phyloP scores from a whole-genome alignment of 345 rosid species.

The Leavenworthia alabamica region DNA sequence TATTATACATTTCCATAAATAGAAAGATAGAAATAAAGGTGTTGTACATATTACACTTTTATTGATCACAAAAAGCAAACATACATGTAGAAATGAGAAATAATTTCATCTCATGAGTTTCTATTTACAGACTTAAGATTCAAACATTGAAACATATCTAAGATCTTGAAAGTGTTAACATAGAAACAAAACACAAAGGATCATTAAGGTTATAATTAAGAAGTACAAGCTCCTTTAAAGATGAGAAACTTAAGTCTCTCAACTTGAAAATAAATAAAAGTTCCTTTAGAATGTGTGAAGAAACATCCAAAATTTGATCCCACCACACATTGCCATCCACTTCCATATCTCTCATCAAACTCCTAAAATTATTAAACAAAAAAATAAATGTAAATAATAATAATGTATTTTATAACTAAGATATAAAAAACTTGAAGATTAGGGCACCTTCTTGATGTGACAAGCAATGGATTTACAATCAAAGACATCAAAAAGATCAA shows the following conservation, averaged over 20 bases:
- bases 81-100: background rate
- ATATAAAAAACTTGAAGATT: background rate
- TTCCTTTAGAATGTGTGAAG: constrained; percentile 68
- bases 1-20: background rate
- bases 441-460: constrained; percentile 51
- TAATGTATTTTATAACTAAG: background rate
- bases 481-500: constrained; percentile 59
- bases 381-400: background rate
- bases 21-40: background rate
- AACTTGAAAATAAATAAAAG: constrained; percentile 62
- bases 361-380: constrained; percentile 32
- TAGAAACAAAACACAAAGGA: background rate
- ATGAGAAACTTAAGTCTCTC: constrained; percentile 66
- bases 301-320: constrained; percentile 73
- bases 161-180: background rate
- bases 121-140: constrained; percentile 19
- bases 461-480: constrained; percentile 64
- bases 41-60: background rate
- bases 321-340: constrained; percentile 82
- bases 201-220: constrained; percentile 7
- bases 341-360: constrained; percentile 54
- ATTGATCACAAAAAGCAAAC: constrained; percentile 10
- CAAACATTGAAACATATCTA: constrained; percentile 12
- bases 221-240: constrained; percentile 60
- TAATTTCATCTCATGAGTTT: background rate